phyloP scores from a whole-genome alignment of 305 asterid species.

The Salvia sclarea region DNA sequence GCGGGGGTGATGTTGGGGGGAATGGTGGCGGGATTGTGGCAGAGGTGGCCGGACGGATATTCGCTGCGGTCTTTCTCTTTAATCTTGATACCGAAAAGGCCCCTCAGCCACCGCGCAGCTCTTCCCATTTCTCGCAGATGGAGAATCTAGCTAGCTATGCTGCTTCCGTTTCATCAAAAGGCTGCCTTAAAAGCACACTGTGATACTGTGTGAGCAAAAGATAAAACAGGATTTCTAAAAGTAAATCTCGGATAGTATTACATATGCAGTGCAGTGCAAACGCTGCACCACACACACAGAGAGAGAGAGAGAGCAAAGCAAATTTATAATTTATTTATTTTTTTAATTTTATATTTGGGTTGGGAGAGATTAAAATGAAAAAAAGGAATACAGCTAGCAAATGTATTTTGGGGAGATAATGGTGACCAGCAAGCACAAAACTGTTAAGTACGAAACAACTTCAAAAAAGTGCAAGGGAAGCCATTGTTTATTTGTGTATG shows the following conservation, averaged over 20 bases:
- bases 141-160: constrained; percentile 19
- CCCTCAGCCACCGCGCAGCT: constrained; percentile 68
- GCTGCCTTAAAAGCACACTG: constrained; percentile 29
- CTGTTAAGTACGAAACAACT: constrained; percentile 17
- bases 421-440: constrained; percentile 14
- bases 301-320: not conserved
- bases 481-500: not conserved
- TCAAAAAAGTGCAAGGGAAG: constrained; percentile 18
- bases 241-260: constrained; percentile 31
- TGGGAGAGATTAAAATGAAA: not conserved
- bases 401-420: not conserved
- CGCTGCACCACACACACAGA: not conserved
- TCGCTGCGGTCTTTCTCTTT: constrained; percentile 43
- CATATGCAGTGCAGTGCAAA: not conserved
- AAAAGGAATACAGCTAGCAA: constrained; percentile 29
- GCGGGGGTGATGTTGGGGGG: constrained; percentile 81
- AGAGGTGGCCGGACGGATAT: constrained; percentile 37
- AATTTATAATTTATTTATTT: too few species aligned
- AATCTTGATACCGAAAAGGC: constrained; percentile 52
- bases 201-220: not conserved
- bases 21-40: constrained; percentile 60
- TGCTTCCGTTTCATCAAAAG: constrained; percentile 32
- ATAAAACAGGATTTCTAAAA: constrained; percentile 28
- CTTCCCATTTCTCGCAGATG: constrained; percentile 55
- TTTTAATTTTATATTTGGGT: not conserved